Evolutionary conservation across 495 filamentous ascomycete species (phyloP).

Genomic region (Physcia stellaris): DNA sequence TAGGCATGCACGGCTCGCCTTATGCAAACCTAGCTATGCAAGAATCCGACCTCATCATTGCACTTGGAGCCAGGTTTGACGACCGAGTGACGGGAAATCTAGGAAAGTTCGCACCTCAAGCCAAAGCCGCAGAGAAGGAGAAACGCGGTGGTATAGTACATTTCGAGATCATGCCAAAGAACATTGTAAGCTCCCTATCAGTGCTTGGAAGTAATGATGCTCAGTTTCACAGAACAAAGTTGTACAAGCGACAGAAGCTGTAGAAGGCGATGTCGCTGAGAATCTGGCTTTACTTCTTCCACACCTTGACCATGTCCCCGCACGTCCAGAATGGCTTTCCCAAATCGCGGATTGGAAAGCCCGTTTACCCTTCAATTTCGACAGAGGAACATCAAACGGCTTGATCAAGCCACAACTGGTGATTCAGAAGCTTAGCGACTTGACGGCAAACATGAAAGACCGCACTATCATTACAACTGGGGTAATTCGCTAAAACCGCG

Average conservation of each 20-base stretch:
- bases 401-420: conserved; percentile 82
- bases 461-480: conserved; percentile 78
- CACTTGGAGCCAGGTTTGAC: conserved; percentile 48
- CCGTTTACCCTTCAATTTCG: conserved; percentile 50
- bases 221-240: conserved; percentile 59
- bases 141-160: conserved; percentile 47
- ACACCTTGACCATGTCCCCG: conserved; percentile 41
- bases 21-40: conserved; percentile 55
- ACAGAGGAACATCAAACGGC: conserved; percentile 51
- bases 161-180: conserved; percentile 52
- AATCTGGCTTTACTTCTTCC: conserved; percentile 68
- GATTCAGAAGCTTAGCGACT: conserved; percentile 66
- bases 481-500: no score
- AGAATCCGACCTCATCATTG: conserved; percentile 49
- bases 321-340: conserved; percentile 71
- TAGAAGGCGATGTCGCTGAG: conserved; percentile 44
- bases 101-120: conserved; percentile 42
- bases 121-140: conserved; percentile 39
- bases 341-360: conserved; percentile 84
- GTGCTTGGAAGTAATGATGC: conserved; percentile 11
- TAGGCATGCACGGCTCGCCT: conserved; percentile 50
- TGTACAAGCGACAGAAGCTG: conserved; percentile 43
- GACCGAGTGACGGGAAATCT: conserved; percentile 45
- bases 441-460: conserved; percentile 60
- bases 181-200: conserved; percentile 17